Evolutionary conservation across 2,329 filamentous ascomycete genomes (phyloP).

Genomic region (Fusarium nygamai): DNA sequence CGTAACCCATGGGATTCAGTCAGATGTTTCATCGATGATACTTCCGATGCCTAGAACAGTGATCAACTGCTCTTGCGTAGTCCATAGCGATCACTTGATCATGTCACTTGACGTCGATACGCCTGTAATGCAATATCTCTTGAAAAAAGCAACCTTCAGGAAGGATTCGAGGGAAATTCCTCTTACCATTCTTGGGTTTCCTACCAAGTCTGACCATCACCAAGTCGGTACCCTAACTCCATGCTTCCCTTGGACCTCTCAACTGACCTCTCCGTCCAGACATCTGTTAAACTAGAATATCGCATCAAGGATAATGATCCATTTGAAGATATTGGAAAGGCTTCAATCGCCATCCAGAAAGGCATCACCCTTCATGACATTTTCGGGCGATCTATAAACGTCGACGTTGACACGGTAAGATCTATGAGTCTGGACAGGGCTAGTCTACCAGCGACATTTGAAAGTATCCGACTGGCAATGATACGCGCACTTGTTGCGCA

Average conservation of each 20-base stretch:
- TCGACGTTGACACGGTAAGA: not conserved
- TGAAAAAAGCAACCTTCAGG: not conserved
- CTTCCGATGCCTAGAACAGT: not conserved
- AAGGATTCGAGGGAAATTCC: not conserved
- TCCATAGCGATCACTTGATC: not conserved
- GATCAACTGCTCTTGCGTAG: not conserved
- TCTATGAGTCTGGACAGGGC: not conserved
- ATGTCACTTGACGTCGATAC: not conserved
- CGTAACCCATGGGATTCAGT: too few relatives aligned
- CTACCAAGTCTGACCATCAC: not conserved
- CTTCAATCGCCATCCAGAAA: not conserved
- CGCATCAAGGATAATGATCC: fast-evolving
- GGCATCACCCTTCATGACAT: not conserved
- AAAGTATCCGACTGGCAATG: not conserved
- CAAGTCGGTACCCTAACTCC: not conserved
- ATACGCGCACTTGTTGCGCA: not conserved
- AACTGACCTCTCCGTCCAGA: not conserved
- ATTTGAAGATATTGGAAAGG: not conserved
- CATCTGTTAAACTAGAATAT: not conserved
- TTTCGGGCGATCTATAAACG: not conserved
- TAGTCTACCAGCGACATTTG: not conserved
- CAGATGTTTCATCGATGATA: not conserved
- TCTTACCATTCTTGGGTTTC: not conserved
- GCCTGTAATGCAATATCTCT: not conserved
- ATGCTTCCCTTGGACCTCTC: fast-evolving